Percentiles rank a stretch among this genome's conserved stretches.
Evolutionary conservation across 352 stramenopile genomes (phyloP).

Genomic region (Aphanomyces astaci): DNA sequence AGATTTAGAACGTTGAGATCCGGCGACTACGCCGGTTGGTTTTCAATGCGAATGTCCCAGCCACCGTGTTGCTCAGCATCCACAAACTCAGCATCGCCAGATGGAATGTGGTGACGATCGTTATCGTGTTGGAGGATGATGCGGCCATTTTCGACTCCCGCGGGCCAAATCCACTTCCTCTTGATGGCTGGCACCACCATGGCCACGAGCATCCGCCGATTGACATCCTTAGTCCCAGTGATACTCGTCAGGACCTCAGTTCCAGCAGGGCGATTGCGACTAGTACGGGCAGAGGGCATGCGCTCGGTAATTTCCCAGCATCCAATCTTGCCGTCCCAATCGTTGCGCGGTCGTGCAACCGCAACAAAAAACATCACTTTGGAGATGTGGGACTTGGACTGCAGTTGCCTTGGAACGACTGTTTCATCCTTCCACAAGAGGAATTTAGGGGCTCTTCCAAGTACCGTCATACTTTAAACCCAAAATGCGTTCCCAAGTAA

Average conservation of each 20-base stretch:
- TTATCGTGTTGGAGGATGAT: neutral
- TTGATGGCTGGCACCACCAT: neutral
- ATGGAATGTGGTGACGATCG: no score
- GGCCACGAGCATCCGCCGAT: neutral
- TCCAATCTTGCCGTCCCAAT: neutral
- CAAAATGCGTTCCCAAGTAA: no score
- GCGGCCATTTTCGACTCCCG: neutral
- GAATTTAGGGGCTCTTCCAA: no score
- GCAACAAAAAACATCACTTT: neutral
- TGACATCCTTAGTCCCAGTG: neutral
- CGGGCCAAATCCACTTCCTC: neutral
- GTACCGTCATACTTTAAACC: no score
- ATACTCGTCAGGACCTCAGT: neutral
- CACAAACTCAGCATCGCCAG: no score
- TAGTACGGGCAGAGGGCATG: neutral
- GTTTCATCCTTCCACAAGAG: no score
- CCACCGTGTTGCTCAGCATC: no score
- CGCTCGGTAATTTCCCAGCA: neutral
- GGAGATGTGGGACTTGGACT: neutral
- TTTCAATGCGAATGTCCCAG: no score
- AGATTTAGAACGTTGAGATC: conserved; percentile 1
- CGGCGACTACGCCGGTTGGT: neutral
- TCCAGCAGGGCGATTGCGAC: neutral
- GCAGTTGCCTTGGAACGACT: no score
- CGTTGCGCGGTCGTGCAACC: neutral